Evolutionary conservation across 176 grass and related monocot species (phyloP).

Genomic region (Oryza glumipatula): DNA sequence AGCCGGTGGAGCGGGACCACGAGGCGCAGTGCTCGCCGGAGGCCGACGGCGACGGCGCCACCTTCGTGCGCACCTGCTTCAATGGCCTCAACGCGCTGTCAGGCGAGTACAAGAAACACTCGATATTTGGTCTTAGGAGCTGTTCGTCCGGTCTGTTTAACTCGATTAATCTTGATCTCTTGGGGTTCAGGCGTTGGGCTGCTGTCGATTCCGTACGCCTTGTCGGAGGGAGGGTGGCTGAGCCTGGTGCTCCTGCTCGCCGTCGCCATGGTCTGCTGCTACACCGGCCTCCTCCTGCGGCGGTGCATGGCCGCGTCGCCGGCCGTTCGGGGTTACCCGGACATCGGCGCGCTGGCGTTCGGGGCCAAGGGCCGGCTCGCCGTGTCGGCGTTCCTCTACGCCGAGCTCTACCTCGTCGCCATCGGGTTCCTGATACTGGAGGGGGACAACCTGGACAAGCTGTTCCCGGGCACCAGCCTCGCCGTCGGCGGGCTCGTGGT

Average conservation of each 20-base stretch:
- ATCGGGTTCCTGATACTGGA: constrained; percentile 85
- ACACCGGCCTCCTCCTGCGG: constrained; percentile 80
- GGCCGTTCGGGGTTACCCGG: constrained; percentile 53
- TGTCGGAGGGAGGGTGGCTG: constrained; percentile 78
- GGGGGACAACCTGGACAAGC: constrained; percentile 77
- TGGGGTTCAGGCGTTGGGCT: constrained; percentile 66
- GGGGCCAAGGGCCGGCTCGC: constrained; percentile 53
- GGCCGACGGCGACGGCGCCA: constrained; percentile 37
- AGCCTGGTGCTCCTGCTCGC: constrained; percentile 64
- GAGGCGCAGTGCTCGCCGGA: constrained; percentile 43
- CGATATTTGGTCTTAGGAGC: too few relatives aligned
- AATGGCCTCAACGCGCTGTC: constrained; percentile 88
- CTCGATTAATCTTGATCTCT: not conserved
- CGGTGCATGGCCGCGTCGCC: constrained; percentile 66
- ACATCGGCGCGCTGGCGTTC: constrained; percentile 73
- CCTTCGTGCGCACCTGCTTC: constrained; percentile 71
- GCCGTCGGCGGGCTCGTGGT: constrained; percentile 29
- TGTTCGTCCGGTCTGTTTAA: not conserved
- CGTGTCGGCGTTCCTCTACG: constrained; percentile 72
- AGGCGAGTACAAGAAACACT: constrained; percentile 29
- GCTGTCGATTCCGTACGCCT: constrained; percentile 81
- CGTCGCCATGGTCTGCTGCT: constrained; percentile 65
- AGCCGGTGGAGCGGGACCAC: constrained; percentile 20
- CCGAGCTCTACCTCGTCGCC: constrained; percentile 87
- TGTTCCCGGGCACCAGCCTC: constrained; percentile 64